phyloP scores from a whole-genome alignment of 179 eudicot species.

The Nepenthes alata region DNA sequence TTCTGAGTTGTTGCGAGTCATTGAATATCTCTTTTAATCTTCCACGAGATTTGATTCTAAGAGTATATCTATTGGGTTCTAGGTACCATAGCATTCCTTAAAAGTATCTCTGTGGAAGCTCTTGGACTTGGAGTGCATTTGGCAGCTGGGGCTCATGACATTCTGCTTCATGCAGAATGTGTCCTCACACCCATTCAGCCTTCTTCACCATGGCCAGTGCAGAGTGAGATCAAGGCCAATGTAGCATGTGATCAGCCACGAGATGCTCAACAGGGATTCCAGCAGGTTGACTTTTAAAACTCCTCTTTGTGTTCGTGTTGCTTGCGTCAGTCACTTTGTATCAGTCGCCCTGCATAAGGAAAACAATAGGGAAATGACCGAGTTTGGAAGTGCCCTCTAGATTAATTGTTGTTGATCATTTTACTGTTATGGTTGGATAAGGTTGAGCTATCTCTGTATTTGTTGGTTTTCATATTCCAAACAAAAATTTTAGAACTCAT shows the following conservation, averaged over 20 bases:
- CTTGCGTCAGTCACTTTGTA: no score
- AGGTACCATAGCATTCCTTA: slow-evolving; percentile 86
- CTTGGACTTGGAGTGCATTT: slow-evolving; percentile 88
- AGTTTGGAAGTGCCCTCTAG: no score
- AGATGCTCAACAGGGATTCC: slow-evolving; percentile 77
- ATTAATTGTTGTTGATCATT: no score
- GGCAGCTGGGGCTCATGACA: slow-evolving; percentile 86
- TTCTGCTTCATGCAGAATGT: slow-evolving; percentile 78
- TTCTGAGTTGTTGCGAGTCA: no score
- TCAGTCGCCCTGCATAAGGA: no score
- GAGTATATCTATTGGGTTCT: slow-evolving; percentile 8
- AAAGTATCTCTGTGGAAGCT: slow-evolving; percentile 91
- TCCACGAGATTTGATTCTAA: background rate
- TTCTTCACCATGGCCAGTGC: slow-evolving; percentile 38
- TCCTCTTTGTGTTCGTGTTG: background rate
- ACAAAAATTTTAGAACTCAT: no score
- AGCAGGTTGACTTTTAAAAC: slow-evolving; percentile 39
- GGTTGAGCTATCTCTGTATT: no score
- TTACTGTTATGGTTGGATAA: no score
- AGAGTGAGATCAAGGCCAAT: slow-evolving; percentile 27
- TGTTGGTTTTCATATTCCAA: no score
- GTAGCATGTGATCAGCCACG: slow-evolving; percentile 62
- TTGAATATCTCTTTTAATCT: background rate
- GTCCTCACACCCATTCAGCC: slow-evolving; percentile 64
- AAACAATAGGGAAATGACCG: no score